Conservation (phyloP, 305 asterid genomes). For the Galium porrigens region DNA sequence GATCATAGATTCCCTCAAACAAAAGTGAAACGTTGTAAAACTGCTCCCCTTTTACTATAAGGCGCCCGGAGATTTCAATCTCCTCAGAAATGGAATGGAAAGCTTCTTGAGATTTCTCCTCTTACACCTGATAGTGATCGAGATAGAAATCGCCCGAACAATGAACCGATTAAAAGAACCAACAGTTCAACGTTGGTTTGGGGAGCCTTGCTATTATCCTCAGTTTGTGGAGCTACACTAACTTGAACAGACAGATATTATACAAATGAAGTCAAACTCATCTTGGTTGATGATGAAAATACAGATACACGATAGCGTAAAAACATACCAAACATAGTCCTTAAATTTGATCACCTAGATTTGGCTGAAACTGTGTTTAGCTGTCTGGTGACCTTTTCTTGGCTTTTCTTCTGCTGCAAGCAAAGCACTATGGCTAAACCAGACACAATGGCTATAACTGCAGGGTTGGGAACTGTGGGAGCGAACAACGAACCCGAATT, state of each 20-base stretch:
- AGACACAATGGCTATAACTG: slow-evolving; percentile 7
- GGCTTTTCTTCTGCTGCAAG: slow-evolving; percentile 13
- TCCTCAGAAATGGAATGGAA: slow-evolving; percentile 7
- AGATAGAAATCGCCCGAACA: slow-evolving; percentile 6
- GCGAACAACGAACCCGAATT: slow-evolving; percentile 3
- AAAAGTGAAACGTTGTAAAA: not conserved
- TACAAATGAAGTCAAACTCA: no score
- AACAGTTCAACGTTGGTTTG: not conserved
- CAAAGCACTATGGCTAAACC: slow-evolving; percentile 7
- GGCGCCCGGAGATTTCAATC: slow-evolving; percentile 14
- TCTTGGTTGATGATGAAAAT: no score
- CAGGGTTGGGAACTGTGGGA: slow-evolving; percentile 5
- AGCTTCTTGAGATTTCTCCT: not conserved
- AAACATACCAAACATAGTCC: not conserved
- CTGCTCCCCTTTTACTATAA: not conserved
- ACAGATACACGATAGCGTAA: not conserved
- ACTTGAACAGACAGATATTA: slow-evolving; percentile 8
- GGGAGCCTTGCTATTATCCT: no score
- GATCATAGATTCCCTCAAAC: slow-evolving; percentile 13
- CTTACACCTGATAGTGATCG: not conserved
- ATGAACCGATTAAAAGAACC: slow-evolving; percentile 14
- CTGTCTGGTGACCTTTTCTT: not conserved
- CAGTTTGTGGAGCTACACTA: slow-evolving; percentile 9
- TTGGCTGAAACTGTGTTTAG: slow-evolving; percentile 4
- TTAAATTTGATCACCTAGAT: not conserved